Base-by-base conservation (phyloP, 495 filamentous ascomycete genomes). In the Chaetomidium leptoderma region DNA sequence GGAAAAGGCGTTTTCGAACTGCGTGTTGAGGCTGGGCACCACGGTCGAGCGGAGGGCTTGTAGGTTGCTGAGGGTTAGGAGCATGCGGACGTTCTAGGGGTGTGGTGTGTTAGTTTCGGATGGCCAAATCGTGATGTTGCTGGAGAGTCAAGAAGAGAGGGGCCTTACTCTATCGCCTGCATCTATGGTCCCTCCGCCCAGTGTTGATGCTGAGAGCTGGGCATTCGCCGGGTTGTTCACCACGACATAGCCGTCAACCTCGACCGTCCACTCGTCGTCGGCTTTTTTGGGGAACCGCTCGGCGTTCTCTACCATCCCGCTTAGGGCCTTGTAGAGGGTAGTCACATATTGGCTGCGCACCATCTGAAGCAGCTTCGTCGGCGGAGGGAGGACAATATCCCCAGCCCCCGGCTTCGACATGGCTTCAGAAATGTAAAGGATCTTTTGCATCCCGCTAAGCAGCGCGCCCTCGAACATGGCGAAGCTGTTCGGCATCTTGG, bases 281-380 rank as follows among this genome's bases (percentile, higher is more conserved):
- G 81, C 76, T 52, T 78, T 78, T 52, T 81, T 79, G 2, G 84
- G 67, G 1, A 83, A 77, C 37, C 80, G 83, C 72, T 96, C 91
- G 32, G 93, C 92, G 71, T 93, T 96, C 71, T 97, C 93, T 0
- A 98, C 90, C 81, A 98, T 88, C 4, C 92, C 93, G 63, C 90
- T 90, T 4, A 98, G 74, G 32, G 88, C 86, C 68, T 93, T 96
- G 71, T 96, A 96, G 36, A 98, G 77, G 39, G 90, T 92, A 4
- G 85, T 88, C 5, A 96, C 90, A 66, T 97, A 97, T 61, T 92
- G 87, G 36, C 80, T 83, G 50, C 91, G 81, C 19, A 96, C 90
- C 80, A 87, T 87, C 66, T 91, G 85, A 24, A 97, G 74, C 42
- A 96, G 71, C 68, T 97, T 97, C 11, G 84, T 75, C 23, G 88